Percentiles rank a stretch among this genome's conserved stretches.
These are phyloP conservation scores for Euphorbia tirucalli DNA, from an alignment of 345 rosid genomes.

Conservation along the genomic window DNA sequence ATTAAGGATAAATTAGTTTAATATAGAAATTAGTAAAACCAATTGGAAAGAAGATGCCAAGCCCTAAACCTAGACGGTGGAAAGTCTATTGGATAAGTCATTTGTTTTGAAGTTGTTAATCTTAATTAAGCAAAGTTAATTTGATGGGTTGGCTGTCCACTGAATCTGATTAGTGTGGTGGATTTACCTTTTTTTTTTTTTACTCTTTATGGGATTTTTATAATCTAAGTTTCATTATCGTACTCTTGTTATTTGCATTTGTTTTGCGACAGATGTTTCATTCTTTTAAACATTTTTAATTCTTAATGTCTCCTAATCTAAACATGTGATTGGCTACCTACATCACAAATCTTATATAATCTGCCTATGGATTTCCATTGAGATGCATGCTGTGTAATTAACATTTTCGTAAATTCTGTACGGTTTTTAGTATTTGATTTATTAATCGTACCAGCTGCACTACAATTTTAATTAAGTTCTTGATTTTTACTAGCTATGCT, in stretches of 20 bases:
- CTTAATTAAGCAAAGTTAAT: slow-evolving; percentile 19
- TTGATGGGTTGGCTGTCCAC: slow-evolving; percentile 52
- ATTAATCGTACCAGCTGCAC: too few species aligned
- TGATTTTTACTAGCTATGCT: too few species aligned
- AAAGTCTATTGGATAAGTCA: slow-evolving; percentile 39
- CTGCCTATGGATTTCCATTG: slow-evolving; percentile 23
- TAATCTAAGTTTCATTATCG: slow-evolving; percentile 24
- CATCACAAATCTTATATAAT: slow-evolving; percentile 28
- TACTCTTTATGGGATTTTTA: neutral
- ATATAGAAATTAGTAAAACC: slow-evolving; percentile 11
- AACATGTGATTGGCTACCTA: slow-evolving; percentile 13
- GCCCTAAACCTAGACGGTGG: slow-evolving; percentile 42
- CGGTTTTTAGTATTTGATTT: too few species aligned
- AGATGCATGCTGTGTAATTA: too few species aligned
- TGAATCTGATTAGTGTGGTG: slow-evolving; percentile 43
- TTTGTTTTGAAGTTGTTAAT: slow-evolving; percentile 18
- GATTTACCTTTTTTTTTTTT: slow-evolving; percentile 33
- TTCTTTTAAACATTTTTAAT: slow-evolving; percentile 2
- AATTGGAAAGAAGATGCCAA: slow-evolving; percentile 35
- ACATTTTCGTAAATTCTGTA: too few species aligned
- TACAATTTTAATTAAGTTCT: too few species aligned
- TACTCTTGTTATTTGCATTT: slow-evolving; percentile 30
- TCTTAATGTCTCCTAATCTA: neutral
- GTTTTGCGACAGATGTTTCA: slow-evolving; percentile 17
- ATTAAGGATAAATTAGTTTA: slow-evolving; percentile 23